phyloP scores from a whole-genome alignment of 2,329 filamentous ascomycete species.

The Aurifilum marmelostoma region DNA sequence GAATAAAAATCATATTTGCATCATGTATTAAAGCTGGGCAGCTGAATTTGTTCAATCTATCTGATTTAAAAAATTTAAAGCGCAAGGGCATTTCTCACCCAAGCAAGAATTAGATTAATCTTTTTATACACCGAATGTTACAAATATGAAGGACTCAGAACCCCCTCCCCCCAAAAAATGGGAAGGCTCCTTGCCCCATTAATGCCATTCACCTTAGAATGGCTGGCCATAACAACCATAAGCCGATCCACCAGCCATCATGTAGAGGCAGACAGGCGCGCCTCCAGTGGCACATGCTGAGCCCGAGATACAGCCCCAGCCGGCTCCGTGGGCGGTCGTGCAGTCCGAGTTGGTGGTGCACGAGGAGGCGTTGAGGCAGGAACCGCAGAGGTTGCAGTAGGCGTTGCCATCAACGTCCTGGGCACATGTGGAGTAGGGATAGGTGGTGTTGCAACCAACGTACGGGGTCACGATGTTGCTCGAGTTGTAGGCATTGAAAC shows the following conservation, averaged over 20 bases:
- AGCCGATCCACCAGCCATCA: conserved; percentile 11
- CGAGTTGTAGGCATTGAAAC: conserved; percentile 22
- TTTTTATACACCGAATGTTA: neutral
- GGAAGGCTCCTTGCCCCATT: neutral
- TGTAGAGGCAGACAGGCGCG: conserved; percentile 15
- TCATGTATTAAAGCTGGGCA: neutral
- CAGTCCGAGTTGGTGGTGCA: conserved; percentile 24
- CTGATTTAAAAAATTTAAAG: neutral
- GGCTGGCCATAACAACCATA: conserved; percentile 5
- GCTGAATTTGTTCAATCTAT: neutral
- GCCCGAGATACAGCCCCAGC: conserved; percentile 18
- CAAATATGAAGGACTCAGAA: neutral
- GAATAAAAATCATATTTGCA: neutral
- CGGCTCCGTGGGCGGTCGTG: conserved; percentile 4
- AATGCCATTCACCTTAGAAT: neutral
- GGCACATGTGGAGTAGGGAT: conserved; percentile 15
- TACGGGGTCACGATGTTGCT: conserved; percentile 14
- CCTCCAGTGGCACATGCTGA: conserved; percentile 21
- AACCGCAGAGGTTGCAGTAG: conserved; percentile 28
- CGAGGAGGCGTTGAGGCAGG: conserved; percentile 4
- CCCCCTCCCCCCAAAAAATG: neutral
- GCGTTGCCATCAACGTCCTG: conserved; percentile 18
- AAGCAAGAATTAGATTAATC: neutral
- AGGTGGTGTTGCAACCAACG: conserved; percentile 23
- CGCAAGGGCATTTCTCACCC: neutral